Conservation (phyloP, 257 asterid genomes). For the Cruciata laevipes region DNA sequence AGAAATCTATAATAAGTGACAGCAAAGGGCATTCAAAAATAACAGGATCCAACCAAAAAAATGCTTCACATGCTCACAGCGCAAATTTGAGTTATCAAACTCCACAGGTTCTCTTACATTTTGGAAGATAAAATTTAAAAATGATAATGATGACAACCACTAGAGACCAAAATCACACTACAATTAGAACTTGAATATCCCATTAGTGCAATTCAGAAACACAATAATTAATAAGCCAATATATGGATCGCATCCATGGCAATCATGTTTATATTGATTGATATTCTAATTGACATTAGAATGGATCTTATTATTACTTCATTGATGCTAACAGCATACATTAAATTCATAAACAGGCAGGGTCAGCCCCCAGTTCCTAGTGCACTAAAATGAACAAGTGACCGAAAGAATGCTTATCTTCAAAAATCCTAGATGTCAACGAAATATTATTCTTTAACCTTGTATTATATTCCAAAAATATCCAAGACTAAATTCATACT, state of each 20-base stretch:
- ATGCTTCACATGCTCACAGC: background rate
- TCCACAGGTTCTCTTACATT: background rate
- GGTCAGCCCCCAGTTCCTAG: background rate
- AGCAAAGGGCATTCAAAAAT: background rate
- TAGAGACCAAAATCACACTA: background rate
- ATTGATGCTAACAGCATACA: background rate
- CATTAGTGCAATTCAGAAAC: background rate
- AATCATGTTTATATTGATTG: background rate
- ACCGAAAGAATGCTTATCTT: background rate
- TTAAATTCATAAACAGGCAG: background rate
- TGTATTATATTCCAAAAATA: background rate
- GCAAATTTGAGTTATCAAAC: background rate
- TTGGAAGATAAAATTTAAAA: background rate
- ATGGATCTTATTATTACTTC: too few species aligned
- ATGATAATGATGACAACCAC: background rate
- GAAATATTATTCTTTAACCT: background rate
- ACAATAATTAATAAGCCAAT: background rate
- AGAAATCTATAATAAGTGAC: background rate
- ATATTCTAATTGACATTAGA: too few species aligned
- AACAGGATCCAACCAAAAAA: background rate
- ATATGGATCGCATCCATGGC: background rate
- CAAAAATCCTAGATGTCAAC: background rate
- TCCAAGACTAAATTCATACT: too few species aligned
- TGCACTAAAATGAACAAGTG: background rate
- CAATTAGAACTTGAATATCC: background rate